Percentiles rank a stretch among this genome's conserved stretches.
These are phyloP conservation scores for Pleurotus djamor DNA, from an alignment of 768 basidiomycete genomes.

Conservation along the genomic window DNA sequence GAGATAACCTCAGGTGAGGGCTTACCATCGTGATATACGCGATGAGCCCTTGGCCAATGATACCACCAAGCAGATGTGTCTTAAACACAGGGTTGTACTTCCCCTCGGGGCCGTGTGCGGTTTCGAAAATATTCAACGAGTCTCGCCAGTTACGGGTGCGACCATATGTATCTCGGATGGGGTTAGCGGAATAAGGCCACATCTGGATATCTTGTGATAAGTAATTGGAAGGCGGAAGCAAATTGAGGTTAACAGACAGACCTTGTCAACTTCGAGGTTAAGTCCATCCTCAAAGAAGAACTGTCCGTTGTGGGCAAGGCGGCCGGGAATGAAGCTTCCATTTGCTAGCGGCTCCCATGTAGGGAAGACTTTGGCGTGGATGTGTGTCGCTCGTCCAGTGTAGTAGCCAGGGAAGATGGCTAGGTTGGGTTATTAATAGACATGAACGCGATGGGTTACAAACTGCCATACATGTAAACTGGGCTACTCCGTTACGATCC, in stretches of 20 bases:
- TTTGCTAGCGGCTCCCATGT: slow-evolving; percentile 43
- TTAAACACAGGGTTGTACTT: slow-evolving; percentile 53
- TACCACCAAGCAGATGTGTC: slow-evolving; percentile 46
- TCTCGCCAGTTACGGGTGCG: slow-evolving; percentile 54
- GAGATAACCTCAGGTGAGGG: neutral
- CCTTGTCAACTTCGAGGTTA: slow-evolving; percentile 46
- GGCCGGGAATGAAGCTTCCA: slow-evolving; percentile 41
- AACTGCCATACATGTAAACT: slow-evolving; percentile 44
- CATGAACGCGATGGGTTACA: neutral
- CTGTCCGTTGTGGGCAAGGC: slow-evolving; percentile 47
- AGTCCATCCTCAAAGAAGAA: slow-evolving; percentile 58
- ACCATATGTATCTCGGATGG: slow-evolving; percentile 41
- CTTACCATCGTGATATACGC: slow-evolving; percentile 57
- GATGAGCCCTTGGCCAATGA: slow-evolving; percentile 46
- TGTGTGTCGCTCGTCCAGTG: slow-evolving; percentile 52
- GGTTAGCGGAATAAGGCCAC: slow-evolving; percentile 51
- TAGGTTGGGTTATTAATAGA: slow-evolving; percentile 11
- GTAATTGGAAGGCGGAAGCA: neutral
- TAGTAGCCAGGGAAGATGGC: slow-evolving; percentile 59
- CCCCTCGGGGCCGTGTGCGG: slow-evolving; percentile 44
- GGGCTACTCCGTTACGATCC: slow-evolving; percentile 47
- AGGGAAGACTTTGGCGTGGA: slow-evolving; percentile 54
- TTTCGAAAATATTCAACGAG: slow-evolving; percentile 52
- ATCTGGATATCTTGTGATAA: slow-evolving; percentile 26
- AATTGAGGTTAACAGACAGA: slow-evolving; percentile 12